Evolutionary conservation across 2,329 filamentous ascomycete species (phyloP).

Genomic region (Tolypocladium inflatum): DNA sequence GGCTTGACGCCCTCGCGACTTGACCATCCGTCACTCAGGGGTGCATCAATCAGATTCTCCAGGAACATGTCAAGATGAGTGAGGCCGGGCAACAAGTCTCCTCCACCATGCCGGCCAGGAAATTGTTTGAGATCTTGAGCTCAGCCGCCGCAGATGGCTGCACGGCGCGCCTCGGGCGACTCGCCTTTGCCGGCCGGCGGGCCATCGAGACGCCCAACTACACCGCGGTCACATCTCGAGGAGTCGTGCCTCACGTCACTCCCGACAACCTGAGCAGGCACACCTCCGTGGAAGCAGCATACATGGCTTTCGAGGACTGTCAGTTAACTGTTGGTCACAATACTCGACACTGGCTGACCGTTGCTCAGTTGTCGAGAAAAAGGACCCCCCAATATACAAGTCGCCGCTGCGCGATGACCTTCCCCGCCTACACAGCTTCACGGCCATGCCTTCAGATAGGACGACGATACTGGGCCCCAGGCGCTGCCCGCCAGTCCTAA

Average conservation of each 20-base stretch:
- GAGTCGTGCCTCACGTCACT: constrained; percentile 77
- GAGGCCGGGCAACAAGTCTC: constrained; percentile 10
- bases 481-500: constrained; percentile 63
- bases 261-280: constrained; percentile 68
- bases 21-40: neutral
- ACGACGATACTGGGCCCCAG: constrained; percentile 68
- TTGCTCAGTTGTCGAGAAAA: constrained; percentile 43
- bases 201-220: constrained; percentile 77
- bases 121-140: constrained; percentile 37
- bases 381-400: constrained; percentile 39
- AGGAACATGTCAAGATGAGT: constrained; percentile 18
- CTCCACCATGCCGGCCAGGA: constrained; percentile 13
- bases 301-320: constrained; percentile 91
- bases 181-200: constrained; percentile 52
- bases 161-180: constrained; percentile 55
- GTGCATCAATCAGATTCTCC: neutral
- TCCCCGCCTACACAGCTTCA: constrained; percentile 66
- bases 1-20: neutral
- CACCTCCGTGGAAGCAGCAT: constrained; percentile 58
- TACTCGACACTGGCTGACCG: neutral
- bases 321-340: constrained; percentile 25
- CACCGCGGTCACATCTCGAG: constrained; percentile 71
- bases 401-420: constrained; percentile 21
- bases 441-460: constrained; percentile 55
- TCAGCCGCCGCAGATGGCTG: constrained; percentile 26